Evolutionary conservation across 345 rosid species (phyloP).

Genomic region (Draba incana): DNA sequence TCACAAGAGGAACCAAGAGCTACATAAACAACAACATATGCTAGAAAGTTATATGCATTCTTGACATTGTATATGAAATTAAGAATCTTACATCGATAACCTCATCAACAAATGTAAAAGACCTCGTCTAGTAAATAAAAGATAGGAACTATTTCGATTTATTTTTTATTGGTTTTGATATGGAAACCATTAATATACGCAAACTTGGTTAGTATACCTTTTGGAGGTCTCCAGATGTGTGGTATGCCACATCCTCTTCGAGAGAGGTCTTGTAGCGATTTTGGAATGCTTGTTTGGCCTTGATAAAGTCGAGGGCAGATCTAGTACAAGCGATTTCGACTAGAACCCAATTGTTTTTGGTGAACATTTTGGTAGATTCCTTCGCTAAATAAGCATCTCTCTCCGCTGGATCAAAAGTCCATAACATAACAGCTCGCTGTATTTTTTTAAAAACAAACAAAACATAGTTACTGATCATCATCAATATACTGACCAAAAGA

Average conservation of each 20-base stretch:
- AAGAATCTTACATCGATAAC: too few species aligned
- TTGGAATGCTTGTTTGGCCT: slow-evolving; percentile 73
- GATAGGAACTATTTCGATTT: too few species aligned
- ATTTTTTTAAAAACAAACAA: background rate
- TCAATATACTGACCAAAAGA: background rate
- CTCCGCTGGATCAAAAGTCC: slow-evolving; percentile 76
- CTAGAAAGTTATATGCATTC: background rate
- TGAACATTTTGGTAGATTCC: slow-evolving; percentile 74
- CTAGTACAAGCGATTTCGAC: slow-evolving; percentile 87
- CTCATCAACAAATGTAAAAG: too few species aligned
- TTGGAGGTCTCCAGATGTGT: slow-evolving; percentile 71
- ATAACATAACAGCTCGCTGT: slow-evolving; percentile 67
- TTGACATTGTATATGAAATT: too few species aligned
- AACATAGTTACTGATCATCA: background rate
- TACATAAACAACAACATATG: slow-evolving; percentile 42
- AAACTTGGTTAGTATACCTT: slow-evolving; percentile 50
- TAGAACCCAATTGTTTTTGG: slow-evolving; percentile 70
- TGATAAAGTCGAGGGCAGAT: slow-evolving; percentile 62
- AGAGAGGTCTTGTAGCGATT: slow-evolving; percentile 75
- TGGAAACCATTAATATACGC: background rate
- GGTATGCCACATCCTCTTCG: slow-evolving; percentile 92
- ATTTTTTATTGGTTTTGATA: background rate
- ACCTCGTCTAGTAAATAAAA: too few species aligned
- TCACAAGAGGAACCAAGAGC: slow-evolving; percentile 84
- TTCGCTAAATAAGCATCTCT: slow-evolving; percentile 81